Evolutionary conservation across 106 monocot species (phyloP), one percentile per base, ranked within the genome.

Genomic region (Allium sativum): DNA sequence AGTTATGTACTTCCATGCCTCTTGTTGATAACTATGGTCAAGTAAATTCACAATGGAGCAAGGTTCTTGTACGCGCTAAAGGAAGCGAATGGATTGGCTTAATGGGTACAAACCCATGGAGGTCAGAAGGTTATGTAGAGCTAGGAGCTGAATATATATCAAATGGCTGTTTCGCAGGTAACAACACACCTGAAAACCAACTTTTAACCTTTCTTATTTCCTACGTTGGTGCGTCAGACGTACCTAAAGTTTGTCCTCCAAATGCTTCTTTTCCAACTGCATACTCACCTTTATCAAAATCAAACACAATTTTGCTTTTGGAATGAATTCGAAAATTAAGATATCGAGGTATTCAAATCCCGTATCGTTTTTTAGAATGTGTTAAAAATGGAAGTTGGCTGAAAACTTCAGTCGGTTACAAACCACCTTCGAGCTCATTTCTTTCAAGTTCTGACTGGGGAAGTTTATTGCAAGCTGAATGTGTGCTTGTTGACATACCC

Each of bases 101-200:
- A 48, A 44, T 86, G 61, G 78, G 78, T 12, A 78, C 78, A 12
- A 86, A 86, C 55, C 81, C 78, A 41, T 86, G 85, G 85, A 74
- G 69, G 60, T 40, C 2, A 0, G 69, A 73, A 40, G 44, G 51
- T 3, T 81, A 75, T 45, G 52, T 86, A 9, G 85, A 81, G 52
- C 58, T 86, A 40, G 52, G 74, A 22, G 75, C 50, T 12, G 78
- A 78, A 17, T 86, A 86, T 19, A 52, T 52, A 13, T 59, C 44
- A 2, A 19, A 66, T 7, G 62, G 44, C 10, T 12, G 0, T 45
- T 86, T 66, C 45, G 74, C 75, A 45, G 81, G 81, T 5, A 58
- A 65, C 7, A 12, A 67, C 56, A 78, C 75, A 47, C 16, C 75
- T 13, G 57, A 66, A 20, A 21, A 67, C 50, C 15, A 50, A 41